A percentile compares a stretch with the other conserved stretches of the same genome.
These are phyloP conservation scores for Poa annua DNA, from an alignment of 176 grass and related monocot genomes.

Conservation along the genomic window DNA sequence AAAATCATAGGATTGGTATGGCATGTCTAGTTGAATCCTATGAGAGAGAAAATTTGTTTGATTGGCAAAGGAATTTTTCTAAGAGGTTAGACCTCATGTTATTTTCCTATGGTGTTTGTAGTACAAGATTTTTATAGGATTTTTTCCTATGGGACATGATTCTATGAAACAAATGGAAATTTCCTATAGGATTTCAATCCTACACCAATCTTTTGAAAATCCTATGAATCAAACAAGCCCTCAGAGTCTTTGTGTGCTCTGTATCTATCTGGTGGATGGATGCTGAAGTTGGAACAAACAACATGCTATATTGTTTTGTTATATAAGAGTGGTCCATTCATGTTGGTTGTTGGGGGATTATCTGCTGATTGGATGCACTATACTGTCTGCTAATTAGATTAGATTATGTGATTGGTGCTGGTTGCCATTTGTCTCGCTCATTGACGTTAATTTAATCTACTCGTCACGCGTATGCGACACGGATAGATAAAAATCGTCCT, in stretches of 20 bases:
- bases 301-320: not conserved
- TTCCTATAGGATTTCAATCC: no score
- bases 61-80: no score
- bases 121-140: no score
- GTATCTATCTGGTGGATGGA: not conserved
- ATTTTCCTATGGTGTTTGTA: no score
- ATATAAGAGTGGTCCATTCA: not conserved
- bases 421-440: not conserved
- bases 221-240: no score
- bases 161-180: no score
- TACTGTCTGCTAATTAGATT: not conserved
- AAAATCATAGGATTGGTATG: no score
- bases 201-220: no score
- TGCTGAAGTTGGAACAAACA: not conserved
- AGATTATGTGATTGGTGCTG: not conserved
- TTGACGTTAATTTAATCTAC: not conserved
- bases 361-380: not conserved
- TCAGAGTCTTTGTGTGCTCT: not conserved
- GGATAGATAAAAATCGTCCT: not conserved
- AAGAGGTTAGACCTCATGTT: no score
- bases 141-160: no score
- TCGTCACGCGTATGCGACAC: not conserved
- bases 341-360: conserved; percentile 28
- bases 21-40: no score
- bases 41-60: no score